phyloP scores from a whole-genome alignment of 2,329 filamentous ascomycete species.

The Aureobasidium namibiae region DNA sequence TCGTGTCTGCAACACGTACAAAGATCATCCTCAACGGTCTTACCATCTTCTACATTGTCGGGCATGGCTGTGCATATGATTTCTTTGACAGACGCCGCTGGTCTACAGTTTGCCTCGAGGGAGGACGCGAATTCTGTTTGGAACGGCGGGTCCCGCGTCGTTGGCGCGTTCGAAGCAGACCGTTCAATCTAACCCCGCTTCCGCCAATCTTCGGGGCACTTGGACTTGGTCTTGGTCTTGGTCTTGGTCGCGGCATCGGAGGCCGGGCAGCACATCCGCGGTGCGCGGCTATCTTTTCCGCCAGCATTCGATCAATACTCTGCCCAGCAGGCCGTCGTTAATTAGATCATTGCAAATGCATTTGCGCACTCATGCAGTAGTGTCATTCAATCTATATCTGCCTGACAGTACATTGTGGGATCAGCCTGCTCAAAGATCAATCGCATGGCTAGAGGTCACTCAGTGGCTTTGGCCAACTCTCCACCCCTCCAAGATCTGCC shows the following conservation, averaged over 20 bases:
- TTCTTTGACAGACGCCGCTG: not conserved
- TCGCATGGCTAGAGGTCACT: not conserved
- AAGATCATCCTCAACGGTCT: too few relatives aligned
- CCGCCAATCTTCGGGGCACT: too few relatives aligned
- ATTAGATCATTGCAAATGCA: too few relatives aligned
- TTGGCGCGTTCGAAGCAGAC: not conserved
- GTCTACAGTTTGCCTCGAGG: not conserved
- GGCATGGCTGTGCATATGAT: not conserved
- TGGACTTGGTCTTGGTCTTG: not conserved
- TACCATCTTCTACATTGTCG: slow-evolving; percentile 1
- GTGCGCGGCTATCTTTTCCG: too few relatives aligned
- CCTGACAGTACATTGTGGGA: not conserved
- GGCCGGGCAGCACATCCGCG: not conserved
- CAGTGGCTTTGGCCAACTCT: not conserved
- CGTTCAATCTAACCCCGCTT: not conserved
- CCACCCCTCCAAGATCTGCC: slow-evolving; percentile 1
- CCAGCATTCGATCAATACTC: too few relatives aligned
- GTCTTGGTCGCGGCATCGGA: not conserved
- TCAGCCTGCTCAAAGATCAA: not conserved
- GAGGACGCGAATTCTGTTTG: not conserved
- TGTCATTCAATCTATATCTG: not conserved
- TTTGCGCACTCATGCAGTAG: not conserved
- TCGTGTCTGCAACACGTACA: not conserved
- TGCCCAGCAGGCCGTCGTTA: too few relatives aligned
- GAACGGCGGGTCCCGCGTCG: not conserved